These are phyloP conservation scores for Picea abies DNA, from an alignment of 83 land plant species.

Conservation along the genomic window DNA sequence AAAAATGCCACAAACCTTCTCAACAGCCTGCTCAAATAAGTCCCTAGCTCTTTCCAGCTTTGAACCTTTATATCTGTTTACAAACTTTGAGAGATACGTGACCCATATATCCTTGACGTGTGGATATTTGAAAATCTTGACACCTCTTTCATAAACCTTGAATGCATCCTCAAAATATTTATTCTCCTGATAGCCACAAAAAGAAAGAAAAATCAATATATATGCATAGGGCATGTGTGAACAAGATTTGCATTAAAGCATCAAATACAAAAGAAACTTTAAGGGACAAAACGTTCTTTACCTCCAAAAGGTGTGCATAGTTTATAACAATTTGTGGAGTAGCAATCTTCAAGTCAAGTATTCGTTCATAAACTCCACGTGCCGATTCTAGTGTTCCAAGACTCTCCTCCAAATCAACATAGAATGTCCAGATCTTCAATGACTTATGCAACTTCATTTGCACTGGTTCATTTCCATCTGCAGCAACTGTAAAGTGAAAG, in stretches of 20 bases:
- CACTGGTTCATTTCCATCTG: constrained; percentile 90
- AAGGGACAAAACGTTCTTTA: constrained; percentile 19
- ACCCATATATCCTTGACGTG: constrained; percentile 97
- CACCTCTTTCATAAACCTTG: constrained; percentile 95
- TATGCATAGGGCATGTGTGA: no score
- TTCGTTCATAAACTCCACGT: constrained; percentile 83
- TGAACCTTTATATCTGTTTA: constrained; percentile 81
- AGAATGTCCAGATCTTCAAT: constrained; percentile 90
- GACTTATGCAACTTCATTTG: constrained; percentile 91
- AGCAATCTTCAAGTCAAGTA: constrained; percentile 87
- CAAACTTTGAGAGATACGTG: constrained; percentile 97
- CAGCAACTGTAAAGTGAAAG: constrained; percentile 72
- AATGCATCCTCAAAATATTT: constrained; percentile 99
- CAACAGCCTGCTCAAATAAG: constrained; percentile 90
- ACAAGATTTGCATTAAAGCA: no score
- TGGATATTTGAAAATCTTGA: constrained; percentile 95
- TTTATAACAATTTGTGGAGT: constrained; percentile 95
- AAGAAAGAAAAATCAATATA: background rate
- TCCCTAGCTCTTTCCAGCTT: constrained; percentile 94
- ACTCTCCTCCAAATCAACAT: constrained; percentile 95
- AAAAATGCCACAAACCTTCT: constrained; percentile 36
- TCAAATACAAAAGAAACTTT: background rate
- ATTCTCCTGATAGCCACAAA: constrained; percentile 46
- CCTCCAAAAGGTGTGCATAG: constrained; percentile 87
- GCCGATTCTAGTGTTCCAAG: constrained; percentile 83